Evolutionary conservation across 495 filamentous ascomycete genomes (phyloP).

Genomic region (Aeminium ludgeri): DNA sequence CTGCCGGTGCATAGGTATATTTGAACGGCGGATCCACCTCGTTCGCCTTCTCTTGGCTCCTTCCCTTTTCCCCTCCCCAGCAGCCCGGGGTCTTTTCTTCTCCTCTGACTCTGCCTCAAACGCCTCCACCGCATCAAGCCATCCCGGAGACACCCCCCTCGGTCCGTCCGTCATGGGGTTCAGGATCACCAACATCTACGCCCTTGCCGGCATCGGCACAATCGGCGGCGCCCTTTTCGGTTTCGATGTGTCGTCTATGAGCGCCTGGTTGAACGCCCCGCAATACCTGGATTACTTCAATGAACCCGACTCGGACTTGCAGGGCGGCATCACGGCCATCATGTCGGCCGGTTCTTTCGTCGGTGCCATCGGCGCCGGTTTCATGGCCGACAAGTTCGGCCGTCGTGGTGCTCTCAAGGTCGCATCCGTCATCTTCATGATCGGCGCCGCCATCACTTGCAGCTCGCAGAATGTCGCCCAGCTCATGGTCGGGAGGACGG

Average conservation of each 20-base stretch:
- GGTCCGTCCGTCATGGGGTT: not conserved
- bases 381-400: conserved; percentile 46
- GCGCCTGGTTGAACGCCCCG: conserved; percentile 30
- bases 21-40: too few relatives aligned
- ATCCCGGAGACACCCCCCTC: too few relatives aligned
- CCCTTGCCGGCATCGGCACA: conserved; percentile 55
- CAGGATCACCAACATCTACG: conserved; percentile 46
- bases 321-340: conserved; percentile 28
- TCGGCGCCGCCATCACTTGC: conserved; percentile 49
- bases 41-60: too few relatives aligned
- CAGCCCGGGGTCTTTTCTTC: too few relatives aligned
- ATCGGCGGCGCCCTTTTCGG: conserved; percentile 67
- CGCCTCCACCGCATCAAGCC: too few relatives aligned
- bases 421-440: conserved; percentile 11
- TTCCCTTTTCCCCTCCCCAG: too few relatives aligned
- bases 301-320: conserved; percentile 15
- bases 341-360: conserved; percentile 61
- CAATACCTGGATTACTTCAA: conserved; percentile 15
- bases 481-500: conserved; percentile 54
- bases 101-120: too few relatives aligned
- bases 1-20: too few relatives aligned
- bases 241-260: conserved; percentile 67
- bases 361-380: conserved; percentile 47
- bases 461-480: conserved; percentile 55
- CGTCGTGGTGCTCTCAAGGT: conserved; percentile 33